Evolutionary conservation across 2,329 filamentous ascomycete species (phyloP), one percentile per base, ranked within the genome.

Genomic region (Arthroderma sp.): DNA sequence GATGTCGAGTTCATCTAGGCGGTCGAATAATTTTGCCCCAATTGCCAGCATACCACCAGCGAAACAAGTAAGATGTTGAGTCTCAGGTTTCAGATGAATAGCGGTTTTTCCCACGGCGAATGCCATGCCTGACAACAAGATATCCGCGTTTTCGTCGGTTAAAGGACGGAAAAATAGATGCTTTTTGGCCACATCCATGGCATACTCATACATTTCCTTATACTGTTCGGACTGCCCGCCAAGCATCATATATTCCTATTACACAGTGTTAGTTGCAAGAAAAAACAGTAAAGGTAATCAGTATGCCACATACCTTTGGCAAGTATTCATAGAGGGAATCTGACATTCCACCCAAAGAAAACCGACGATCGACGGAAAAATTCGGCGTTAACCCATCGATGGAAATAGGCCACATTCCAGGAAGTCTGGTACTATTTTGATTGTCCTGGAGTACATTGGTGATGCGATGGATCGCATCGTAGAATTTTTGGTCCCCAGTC

Each of bases 121-220:
- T 8, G 44, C 38, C 52, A 78, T 78, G 27, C 82, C 82, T 0
- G 83, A 77, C 49, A 91, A 78, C 2, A 91, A 71, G n/a, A 91
- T 75, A 48, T 89, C 77, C 42, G 75, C 75, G 43, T 75, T 69
- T 29, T 75, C 73, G 5, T 78, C 73, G 22, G 78, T 74, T 77
- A 91, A 82, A 0, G 87, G 86, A 4, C 82, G 75, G 64, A 78
- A 94, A 46, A 94, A 75, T 6, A 94, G 71, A 60, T 83, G 74
- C 51, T 86, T 72, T 52, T 83, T 82, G 32, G 82, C 76, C 0
- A 78, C 78, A 4, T 81, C 75, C 29, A 81, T 74, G 3, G 78
- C 74, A 46, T 75, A 75, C 47, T 81, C 71, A 58, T 93, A 86
- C 64, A 94, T 74, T 15, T 72, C 73, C 49, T 73, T 70, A 61